phyloP scores from a whole-genome alignment of 345 rosid species.

The Citrus trifoliata region DNA sequence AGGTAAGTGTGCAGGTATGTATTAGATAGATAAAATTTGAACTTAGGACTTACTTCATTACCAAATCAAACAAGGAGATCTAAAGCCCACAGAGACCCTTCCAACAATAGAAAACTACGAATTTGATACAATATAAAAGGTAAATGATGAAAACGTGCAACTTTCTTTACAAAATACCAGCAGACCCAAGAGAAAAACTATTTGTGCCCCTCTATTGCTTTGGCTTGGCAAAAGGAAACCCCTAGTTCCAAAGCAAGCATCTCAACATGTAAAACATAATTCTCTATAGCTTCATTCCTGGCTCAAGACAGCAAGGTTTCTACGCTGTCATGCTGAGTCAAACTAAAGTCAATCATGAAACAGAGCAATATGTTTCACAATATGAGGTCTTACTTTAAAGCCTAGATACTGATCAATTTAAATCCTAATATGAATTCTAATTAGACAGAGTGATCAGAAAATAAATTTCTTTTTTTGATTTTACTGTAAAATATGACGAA shows the following conservation, averaged over 20 bases:
- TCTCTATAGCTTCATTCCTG: not conserved
- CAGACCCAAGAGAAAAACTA: not conserved
- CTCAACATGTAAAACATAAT: not conserved
- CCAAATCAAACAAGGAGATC: not conserved
- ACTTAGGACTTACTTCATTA: not conserved
- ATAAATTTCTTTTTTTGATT: not conserved
- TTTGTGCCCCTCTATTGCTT: not conserved
- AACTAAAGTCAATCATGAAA: not conserved
- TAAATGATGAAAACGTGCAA: not conserved
- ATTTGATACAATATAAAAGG: not conserved
- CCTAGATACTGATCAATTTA: not conserved
- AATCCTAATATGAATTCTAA: not conserved
- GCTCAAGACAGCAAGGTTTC: not conserved
- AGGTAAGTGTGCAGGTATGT: not conserved
- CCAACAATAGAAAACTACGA: not conserved
- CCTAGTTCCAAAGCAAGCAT: not conserved
- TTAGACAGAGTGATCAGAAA: not conserved
- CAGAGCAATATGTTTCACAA: not conserved
- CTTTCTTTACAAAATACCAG: not conserved
- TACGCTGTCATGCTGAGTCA: not conserved
- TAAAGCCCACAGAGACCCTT: not conserved
- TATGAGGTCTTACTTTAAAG: not conserved
- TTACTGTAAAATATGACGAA: not conserved
- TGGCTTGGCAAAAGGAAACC: not conserved
- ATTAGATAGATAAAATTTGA: not conserved